Conservation (phyloP, 202 grass and related monocot genomes). For the Dendrocalamus latiflorus region DNA sequence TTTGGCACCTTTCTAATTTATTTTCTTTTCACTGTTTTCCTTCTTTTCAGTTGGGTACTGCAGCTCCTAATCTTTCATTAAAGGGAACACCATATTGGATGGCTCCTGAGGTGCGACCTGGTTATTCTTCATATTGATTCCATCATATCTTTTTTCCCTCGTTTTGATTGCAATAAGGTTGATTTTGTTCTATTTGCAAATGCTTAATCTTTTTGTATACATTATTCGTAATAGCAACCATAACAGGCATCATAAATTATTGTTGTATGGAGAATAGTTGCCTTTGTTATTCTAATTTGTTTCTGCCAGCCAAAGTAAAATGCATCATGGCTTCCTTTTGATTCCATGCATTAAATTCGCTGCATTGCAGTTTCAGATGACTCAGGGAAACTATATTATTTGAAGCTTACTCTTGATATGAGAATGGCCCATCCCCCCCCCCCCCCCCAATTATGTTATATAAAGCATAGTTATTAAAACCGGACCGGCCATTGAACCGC, state of each 20-base stretch:
- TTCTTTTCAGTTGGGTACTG: conserved; percentile 62
- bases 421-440: no score
- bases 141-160: neutral
- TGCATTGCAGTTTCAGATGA: neutral
- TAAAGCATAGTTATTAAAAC: no score
- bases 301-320: neutral
- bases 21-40: conserved; percentile 1
- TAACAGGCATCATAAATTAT: neutral
- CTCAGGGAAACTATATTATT: neutral
- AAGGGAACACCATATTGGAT: no score
- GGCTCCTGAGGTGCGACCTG: conserved; percentile 72
- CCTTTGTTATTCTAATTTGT: neutral
- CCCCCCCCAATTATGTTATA: no score
- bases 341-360: neutral
- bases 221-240: neutral
- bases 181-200: neutral
- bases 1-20: conserved; percentile 8
- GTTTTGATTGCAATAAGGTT: neutral
- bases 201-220: neutral
- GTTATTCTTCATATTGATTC: conserved; percentile 23
- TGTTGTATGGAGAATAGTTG: neutral
- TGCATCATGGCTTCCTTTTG: neutral
- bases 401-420: neutral
- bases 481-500: no score
- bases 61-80: conserved; percentile 71